Conservation (phyloP, 441 rosid genomes). For the Monsonia emarginata region DNA sequence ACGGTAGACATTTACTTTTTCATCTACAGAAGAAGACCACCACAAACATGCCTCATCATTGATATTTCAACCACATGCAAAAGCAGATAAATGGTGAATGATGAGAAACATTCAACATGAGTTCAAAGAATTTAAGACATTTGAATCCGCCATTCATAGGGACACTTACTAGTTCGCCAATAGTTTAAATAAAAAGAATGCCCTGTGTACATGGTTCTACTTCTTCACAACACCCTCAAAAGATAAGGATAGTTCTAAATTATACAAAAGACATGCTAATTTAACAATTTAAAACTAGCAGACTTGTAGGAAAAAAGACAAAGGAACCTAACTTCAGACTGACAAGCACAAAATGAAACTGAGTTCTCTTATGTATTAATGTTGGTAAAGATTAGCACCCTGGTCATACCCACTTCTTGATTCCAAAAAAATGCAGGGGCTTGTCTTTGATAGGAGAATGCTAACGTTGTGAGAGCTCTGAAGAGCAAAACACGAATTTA, state of each 20-base stretch:
- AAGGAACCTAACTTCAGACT: background rate
- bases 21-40: background rate
- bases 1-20: background rate
- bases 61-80: background rate
- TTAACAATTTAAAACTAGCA: background rate
- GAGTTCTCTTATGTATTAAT: background rate
- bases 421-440: background rate
- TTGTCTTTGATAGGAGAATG: background rate
- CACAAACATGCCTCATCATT: background rate
- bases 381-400: background rate
- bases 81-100: background rate
- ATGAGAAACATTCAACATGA: slow-evolving; percentile 5
- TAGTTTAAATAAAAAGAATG: background rate
- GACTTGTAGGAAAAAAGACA: background rate
- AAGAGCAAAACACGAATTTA: too few species aligned
- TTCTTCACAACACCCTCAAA: background rate
- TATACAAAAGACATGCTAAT: background rate
- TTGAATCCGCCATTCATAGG: background rate
- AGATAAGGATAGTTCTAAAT: background rate
- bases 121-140: slow-evolving; percentile 1
- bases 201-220: background rate
- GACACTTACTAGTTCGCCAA: background rate
- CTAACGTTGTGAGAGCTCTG: background rate
- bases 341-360: background rate
- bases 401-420: background rate